phyloP scores from a whole-genome alignment of 768 basidiomycete genomes.

The Kwoniella sp. region DNA sequence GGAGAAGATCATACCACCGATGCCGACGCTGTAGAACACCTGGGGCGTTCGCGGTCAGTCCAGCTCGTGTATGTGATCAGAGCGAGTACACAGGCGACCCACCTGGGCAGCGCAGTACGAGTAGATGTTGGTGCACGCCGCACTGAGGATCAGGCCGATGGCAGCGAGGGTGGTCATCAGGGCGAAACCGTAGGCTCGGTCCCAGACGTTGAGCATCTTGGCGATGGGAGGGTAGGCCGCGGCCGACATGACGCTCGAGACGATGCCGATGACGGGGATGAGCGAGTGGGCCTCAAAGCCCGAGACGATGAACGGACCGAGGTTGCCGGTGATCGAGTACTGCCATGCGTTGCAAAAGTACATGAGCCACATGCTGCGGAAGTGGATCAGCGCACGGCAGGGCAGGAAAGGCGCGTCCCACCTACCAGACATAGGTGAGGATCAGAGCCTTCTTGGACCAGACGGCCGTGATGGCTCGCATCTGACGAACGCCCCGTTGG shows the following conservation, averaged over 20 bases:
- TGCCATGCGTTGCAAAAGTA: conserved; percentile 36
- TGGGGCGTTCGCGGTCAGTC: not conserved
- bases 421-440: conserved; percentile 20
- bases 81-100: not conserved
- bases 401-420: not conserved
- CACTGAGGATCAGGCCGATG: conserved; percentile 33
- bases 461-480: conserved; percentile 22
- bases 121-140: conserved; percentile 23
- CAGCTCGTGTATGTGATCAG: not conserved
- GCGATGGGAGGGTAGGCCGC: conserved; percentile 29
- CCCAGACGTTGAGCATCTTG: conserved; percentile 37
- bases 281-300: conserved; percentile 36
- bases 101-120: conserved; percentile 40
- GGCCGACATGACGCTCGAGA: conserved; percentile 23
- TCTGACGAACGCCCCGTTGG: conserved; percentile 20
- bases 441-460: conserved; percentile 20
- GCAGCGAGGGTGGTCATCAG: conserved; percentile 20
- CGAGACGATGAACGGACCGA: conserved; percentile 21
- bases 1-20: conserved; percentile 28
- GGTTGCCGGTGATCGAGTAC: conserved; percentile 25
- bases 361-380: conserved; percentile 24
- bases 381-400: not conserved
- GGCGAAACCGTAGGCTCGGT: conserved; percentile 25
- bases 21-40: conserved; percentile 30
- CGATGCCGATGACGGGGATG: conserved; percentile 33